phyloP scores from a whole-genome alignment of 805 yeast species.

The Zygotorulaspora florentina region DNA sequence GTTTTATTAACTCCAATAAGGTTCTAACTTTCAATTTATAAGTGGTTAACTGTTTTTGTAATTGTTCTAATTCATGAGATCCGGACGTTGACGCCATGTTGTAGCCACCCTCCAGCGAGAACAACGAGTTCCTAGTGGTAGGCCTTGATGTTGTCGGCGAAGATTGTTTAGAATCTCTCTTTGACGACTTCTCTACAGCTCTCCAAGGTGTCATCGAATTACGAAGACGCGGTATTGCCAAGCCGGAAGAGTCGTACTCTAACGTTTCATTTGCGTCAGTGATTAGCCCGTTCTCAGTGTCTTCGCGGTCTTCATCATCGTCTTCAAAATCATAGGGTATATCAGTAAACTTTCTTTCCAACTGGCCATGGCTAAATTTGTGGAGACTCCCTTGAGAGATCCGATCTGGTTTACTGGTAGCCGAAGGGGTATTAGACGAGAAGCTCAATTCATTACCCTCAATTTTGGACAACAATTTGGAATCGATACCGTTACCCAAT shows the following conservation, averaged over 20 bases:
- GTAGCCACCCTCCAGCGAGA: constrained; percentile 15
- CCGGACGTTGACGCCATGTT: constrained; percentile 14
- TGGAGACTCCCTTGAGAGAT: neutral
- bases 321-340: constrained; percentile 7
- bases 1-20: constrained; percentile 32
- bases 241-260: constrained; percentile 15
- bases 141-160: constrained; percentile 22
- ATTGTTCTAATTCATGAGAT: constrained; percentile 34
- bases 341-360: neutral
- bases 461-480: constrained; percentile 1
- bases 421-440: constrained; percentile 1
- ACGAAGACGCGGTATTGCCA: constrained; percentile 33
- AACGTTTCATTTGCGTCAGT: constrained; percentile 6
- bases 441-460: constrained; percentile 7
- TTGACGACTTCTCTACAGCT: constrained; percentile 17
- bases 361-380: neutral
- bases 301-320: constrained; percentile 17
- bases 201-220: constrained; percentile 40
- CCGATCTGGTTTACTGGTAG: neutral
- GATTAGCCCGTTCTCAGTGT: neutral
- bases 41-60: constrained; percentile 41
- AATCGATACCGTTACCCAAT: neutral
- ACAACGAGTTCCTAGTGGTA: constrained; percentile 18
- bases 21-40: constrained; percentile 38
- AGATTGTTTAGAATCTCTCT: constrained; percentile 2